Evolutionary conservation across 1,139 yeast species (phyloP).

Genomic region (Pichia sp.): DNA sequence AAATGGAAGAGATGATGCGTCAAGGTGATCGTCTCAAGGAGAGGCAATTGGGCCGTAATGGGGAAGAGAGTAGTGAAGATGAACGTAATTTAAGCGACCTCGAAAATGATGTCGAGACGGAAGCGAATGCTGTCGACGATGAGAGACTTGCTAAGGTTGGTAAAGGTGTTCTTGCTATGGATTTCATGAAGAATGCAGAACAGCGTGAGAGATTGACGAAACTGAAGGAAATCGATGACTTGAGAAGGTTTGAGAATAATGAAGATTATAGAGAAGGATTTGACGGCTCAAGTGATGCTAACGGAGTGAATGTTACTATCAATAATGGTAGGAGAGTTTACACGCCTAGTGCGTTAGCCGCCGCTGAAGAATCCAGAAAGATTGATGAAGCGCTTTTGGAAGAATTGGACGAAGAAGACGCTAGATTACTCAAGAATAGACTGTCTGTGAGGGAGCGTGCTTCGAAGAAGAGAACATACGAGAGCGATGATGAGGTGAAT

Average conservation of each 20-base stretch:
- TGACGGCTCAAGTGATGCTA: conserved; percentile 22
- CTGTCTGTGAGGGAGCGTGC: conserved; percentile 15
- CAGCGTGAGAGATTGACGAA: conserved; percentile 53
- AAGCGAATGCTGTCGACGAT: conserved; percentile 26
- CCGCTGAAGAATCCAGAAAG: conserved; percentile 37
- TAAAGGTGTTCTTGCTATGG: conserved; percentile 89
- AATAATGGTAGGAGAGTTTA: conserved; percentile 81
- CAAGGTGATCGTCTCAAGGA: conserved; percentile 74
- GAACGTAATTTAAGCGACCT: conserved; percentile 45
- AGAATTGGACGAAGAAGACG: conserved; percentile 52
- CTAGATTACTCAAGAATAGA: conserved; percentile 38
- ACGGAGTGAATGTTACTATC: conserved; percentile 40
- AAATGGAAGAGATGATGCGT: conserved; percentile 88
- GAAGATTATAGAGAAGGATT: conserved; percentile 30
- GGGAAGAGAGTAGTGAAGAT: conserved; percentile 42
- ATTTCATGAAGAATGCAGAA: conserved; percentile 87
- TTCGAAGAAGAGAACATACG: conserved; percentile 1
- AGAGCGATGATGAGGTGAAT: conserved; percentile 2
- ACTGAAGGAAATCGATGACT: conserved; percentile 41
- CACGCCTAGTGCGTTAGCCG: conserved; percentile 56
- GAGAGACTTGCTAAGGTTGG: conserved; percentile 43
- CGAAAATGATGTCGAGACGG: conserved; percentile 37
- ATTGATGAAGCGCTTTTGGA: conserved; percentile 35
- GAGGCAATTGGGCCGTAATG: conserved; percentile 65
- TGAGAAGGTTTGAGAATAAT: conserved; percentile 42